A percentile compares a stretch with the other conserved stretches of the same genome.
These are phyloP conservation scores for Eimeria necatrix DNA, from an alignment of 169 alveolate genomes.

Conservation along the genomic window DNA sequence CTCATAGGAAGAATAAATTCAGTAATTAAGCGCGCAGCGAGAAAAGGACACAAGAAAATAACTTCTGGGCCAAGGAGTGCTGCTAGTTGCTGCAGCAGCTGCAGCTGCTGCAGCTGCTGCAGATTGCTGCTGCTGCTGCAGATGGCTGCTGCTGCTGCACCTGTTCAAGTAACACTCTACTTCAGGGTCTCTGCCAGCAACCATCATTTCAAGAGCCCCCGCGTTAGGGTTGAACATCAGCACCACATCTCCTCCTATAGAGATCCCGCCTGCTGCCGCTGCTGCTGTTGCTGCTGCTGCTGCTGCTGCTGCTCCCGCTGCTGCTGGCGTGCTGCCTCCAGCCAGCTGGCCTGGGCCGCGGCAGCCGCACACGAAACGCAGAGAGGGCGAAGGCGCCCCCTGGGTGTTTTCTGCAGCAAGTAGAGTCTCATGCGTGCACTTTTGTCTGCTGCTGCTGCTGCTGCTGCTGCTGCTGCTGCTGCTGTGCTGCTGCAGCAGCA, in stretches of 20 bases:
- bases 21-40: background rate
- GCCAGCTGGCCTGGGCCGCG: background rate
- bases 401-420: background rate
- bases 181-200: conserved; percentile 48
- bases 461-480: conserved; percentile 58
- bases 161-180: background rate
- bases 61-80: background rate
- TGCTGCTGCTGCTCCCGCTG: conserved; percentile 22
- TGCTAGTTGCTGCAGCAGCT: background rate
- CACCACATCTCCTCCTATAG: conserved; percentile 31
- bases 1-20: background rate
- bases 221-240: conserved; percentile 52
- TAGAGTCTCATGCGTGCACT: background rate
- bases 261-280: background rate
- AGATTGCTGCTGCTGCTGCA: too few relatives aligned
- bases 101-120: too few relatives aligned
- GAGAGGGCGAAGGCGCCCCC: background rate
- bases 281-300: conserved; percentile 20
- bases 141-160: background rate
- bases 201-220: conserved; percentile 10
- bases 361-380: conserved; percentile 64
- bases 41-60: background rate
- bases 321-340: conserved; percentile 13
- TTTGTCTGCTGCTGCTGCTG: conserved; percentile 19
- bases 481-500: background rate